These are phyloP conservation scores for Cutaneotrichosporon dermatis DNA, from an alignment of 1,284 basidiomycete genomes.

Conservation along the genomic window DNA sequence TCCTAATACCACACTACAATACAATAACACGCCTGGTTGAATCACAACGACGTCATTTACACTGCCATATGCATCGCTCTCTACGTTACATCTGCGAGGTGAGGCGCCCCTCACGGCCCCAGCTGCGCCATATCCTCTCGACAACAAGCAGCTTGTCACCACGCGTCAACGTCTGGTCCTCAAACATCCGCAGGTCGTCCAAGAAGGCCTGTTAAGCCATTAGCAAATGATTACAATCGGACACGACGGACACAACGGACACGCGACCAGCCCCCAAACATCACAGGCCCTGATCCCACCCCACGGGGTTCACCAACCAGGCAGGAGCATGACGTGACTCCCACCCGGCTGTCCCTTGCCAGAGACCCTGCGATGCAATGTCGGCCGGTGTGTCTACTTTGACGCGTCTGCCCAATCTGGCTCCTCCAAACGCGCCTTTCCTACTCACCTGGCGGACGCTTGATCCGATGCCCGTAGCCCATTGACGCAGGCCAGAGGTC, in stretches of 20 bases:
- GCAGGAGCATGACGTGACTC: too few species aligned
- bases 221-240: too few species aligned
- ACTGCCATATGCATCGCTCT: too few species aligned
- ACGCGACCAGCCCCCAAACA: not conserved
- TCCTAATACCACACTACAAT: too few species aligned
- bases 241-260: too few species aligned
- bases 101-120: slow-evolving; percentile 54
- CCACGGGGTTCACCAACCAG: too few species aligned
- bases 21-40: too few species aligned
- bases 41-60: too few species aligned
- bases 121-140: slow-evolving; percentile 86
- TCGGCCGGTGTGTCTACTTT: too few species aligned
- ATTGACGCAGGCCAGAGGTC: slow-evolving; percentile 45
- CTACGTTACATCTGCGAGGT: not conserved
- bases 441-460: slow-evolving; percentile 27
- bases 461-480: slow-evolving; percentile 44
- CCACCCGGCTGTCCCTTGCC: too few species aligned
- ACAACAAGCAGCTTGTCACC: slow-evolving; percentile 71
- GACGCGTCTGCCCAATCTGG: not conserved
- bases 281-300: not conserved
- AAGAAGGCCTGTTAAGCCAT: slow-evolving; percentile 61
- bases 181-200: slow-evolving; percentile 78
- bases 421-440: not conserved
- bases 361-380: too few species aligned
- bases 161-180: slow-evolving; percentile 62